Conservation (phyloP, 352 stramenopile genomes). For the Thalassiosira hispida region DNA sequence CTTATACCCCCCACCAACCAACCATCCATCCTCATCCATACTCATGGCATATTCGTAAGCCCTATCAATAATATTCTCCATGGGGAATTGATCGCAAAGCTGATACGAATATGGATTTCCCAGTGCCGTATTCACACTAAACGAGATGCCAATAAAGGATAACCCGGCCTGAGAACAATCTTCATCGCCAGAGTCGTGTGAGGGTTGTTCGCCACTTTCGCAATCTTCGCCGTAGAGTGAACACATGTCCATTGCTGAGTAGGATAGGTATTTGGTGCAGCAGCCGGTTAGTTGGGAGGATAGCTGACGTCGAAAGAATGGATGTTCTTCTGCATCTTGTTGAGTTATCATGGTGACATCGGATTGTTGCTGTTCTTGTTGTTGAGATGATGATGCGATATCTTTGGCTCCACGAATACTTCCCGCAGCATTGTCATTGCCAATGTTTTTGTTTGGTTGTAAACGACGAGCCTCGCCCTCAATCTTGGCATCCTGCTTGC, state of each 20-base stretch:
- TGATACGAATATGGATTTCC: slow-evolving; percentile 61
- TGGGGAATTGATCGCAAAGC: slow-evolving; percentile 59
- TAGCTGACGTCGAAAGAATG: slow-evolving; percentile 27
- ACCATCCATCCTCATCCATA: slow-evolving; percentile 68
- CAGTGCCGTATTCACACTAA: slow-evolving; percentile 48
- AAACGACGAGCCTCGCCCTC: slow-evolving; percentile 7
- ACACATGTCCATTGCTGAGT: slow-evolving; percentile 46
- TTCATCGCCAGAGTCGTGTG: slow-evolving; percentile 57
- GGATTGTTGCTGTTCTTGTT: slow-evolving; percentile 1
- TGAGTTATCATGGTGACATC: not conserved
- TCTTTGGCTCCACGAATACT: slow-evolving; percentile 14
- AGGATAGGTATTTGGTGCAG: slow-evolving; percentile 51
- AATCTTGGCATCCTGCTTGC: slow-evolving; percentile 2
- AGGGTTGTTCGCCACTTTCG: slow-evolving; percentile 38
- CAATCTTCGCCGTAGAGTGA: slow-evolving; percentile 51
- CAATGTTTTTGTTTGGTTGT: not conserved
- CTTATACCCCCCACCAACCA: slow-evolving; percentile 64
- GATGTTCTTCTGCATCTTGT: not conserved
- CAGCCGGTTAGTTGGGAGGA: slow-evolving; percentile 55
- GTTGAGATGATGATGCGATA: slow-evolving; percentile 1
- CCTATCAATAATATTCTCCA: slow-evolving; percentile 67
- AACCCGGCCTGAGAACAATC: slow-evolving; percentile 50
- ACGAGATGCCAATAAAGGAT: slow-evolving; percentile 60
- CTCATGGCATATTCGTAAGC: slow-evolving; percentile 65
- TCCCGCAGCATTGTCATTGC: not conserved